Evolutionary conservation across 2,329 filamentous ascomycete genomes (phyloP).

Genomic region (Orbilia javanica): DNA sequence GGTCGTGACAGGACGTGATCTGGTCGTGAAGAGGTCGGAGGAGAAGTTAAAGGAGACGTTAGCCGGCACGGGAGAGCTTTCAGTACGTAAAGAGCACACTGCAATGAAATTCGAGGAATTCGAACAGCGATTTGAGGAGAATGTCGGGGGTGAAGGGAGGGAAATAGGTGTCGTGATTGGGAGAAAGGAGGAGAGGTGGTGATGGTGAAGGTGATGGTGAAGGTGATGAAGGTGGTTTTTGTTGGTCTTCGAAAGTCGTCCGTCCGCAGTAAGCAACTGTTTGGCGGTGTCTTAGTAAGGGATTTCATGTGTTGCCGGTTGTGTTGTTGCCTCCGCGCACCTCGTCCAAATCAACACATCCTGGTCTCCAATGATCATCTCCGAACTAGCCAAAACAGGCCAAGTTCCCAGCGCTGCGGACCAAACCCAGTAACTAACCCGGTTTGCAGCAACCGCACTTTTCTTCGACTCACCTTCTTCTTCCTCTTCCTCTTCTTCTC

Average conservation of each 20-base stretch:
- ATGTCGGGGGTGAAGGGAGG: constrained; percentile 3
- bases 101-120: neutral
- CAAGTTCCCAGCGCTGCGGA: neutral
- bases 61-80: neutral
- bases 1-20: constrained; percentile 37
- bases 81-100: constrained; percentile 7
- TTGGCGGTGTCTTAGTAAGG: constrained; percentile 15
- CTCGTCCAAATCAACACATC: constrained; percentile 1
- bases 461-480: constrained; percentile 15
- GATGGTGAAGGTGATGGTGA: constrained; percentile 23
- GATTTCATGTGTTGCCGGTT: constrained; percentile 27
- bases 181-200: constrained; percentile 40
- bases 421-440: neutral
- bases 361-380: neutral
- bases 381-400: neutral
- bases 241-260: constrained; percentile 19
- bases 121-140: constrained; percentile 3
- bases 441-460: neutral
- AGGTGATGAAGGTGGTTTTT: constrained; percentile 25
- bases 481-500: neutral
- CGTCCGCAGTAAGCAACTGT: neutral
- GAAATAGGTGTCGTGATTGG: constrained; percentile 16
- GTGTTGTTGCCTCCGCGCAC: constrained; percentile 2
- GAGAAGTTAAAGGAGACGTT: constrained; percentile 17
- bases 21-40: constrained; percentile 26